Evolutionary conservation across 1,284 basidiomycete genomes (phyloP).

Genomic region (Phylloboletellus chloephorus): DNA sequence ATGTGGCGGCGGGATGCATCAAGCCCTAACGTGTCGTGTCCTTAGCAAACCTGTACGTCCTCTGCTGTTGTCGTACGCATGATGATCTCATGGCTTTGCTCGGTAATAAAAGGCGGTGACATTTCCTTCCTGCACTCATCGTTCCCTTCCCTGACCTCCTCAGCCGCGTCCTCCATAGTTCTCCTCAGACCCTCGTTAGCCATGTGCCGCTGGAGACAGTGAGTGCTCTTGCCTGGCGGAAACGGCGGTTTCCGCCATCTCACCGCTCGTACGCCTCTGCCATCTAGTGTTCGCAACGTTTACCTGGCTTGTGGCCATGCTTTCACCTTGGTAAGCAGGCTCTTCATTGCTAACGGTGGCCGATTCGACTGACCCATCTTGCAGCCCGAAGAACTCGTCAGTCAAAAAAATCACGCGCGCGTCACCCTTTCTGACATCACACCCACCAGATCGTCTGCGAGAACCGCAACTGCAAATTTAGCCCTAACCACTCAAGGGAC

Average conservation of each 20-base stretch:
- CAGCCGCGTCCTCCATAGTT: slow-evolving; percentile 4
- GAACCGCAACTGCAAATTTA: slow-evolving; percentile 42
- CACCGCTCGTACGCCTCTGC: slow-evolving; percentile 8
- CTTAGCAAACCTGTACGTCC: slow-evolving; percentile 21
- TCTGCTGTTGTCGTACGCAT: slow-evolving; percentile 13
- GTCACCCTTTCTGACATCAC: slow-evolving; percentile 17
- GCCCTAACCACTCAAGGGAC: slow-evolving; percentile 39
- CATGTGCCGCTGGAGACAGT: slow-evolving; percentile 40
- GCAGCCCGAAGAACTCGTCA: slow-evolving; percentile 32
- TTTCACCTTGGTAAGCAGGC: slow-evolving; percentile 33
- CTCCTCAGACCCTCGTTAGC: slow-evolving; percentile 1
- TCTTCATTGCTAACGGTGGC: background rate
- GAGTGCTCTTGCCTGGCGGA: slow-evolving; percentile 14
- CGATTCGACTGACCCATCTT: slow-evolving; percentile 8
- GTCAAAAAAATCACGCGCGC: slow-evolving; percentile 8
- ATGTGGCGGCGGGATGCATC: slow-evolving; percentile 21
- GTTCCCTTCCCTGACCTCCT: slow-evolving; percentile 3
- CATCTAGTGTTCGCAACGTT: slow-evolving; percentile 38
- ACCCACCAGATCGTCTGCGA: slow-evolving; percentile 37
- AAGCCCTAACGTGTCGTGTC: slow-evolving; percentile 21
- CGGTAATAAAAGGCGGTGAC: slow-evolving; percentile 26
- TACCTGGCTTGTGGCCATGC: slow-evolving; percentile 38
- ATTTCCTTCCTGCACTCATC: slow-evolving; percentile 13
- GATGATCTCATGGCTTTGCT: slow-evolving; percentile 28
- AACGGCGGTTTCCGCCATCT: slow-evolving; percentile 5